Evolutionary conservation across 768 basidiomycete genomes (phyloP).

Genomic region (Hydnum rufescens): DNA sequence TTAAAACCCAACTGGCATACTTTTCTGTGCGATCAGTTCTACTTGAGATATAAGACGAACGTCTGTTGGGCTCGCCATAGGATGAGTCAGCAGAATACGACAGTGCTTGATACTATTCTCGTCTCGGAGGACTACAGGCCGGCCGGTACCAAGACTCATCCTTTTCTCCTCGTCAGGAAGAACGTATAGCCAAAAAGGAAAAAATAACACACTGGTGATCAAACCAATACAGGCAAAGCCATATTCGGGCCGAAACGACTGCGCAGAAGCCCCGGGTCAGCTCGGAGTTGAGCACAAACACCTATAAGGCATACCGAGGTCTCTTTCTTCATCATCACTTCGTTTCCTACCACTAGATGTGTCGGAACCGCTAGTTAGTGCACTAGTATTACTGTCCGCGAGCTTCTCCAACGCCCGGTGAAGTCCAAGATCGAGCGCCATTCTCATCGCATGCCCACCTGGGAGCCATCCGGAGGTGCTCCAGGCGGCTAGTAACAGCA

Average conservation of each 20-base stretch:
- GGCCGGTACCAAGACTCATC: slow-evolving; percentile 81
- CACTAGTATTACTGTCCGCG: slow-evolving; percentile 34
- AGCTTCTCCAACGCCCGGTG: slow-evolving; percentile 86
- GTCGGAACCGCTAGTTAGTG: slow-evolving; percentile 26
- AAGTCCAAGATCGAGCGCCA: slow-evolving; percentile 84
- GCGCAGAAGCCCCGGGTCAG: slow-evolving; percentile 6
- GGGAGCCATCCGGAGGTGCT: slow-evolving; percentile 90
- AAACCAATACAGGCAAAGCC: slow-evolving; percentile 91
- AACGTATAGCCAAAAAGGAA: neutral
- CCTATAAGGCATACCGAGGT: slow-evolving; percentile 37
- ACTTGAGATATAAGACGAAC: slow-evolving; percentile 73
- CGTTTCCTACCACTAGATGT: slow-evolving; percentile 15
- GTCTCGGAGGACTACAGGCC: slow-evolving; percentile 76
- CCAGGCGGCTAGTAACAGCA: slow-evolving; percentile 84
- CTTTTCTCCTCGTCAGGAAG: slow-evolving; percentile 20
- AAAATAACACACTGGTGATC: slow-evolving; percentile 61
- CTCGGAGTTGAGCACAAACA: slow-evolving; percentile 2
- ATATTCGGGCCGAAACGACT: slow-evolving; percentile 86
- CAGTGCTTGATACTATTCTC: slow-evolving; percentile 76
- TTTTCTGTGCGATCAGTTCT: slow-evolving; percentile 80
- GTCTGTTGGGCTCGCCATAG: slow-evolving; percentile 78
- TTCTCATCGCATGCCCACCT: slow-evolving; percentile 87
- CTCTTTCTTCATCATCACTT: slow-evolving; percentile 64
- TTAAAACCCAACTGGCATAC: slow-evolving; percentile 23
- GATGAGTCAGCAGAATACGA: slow-evolving; percentile 60